phyloP scores from a whole-genome alignment of 257 asterid species.

The Solanum raphanifolium region DNA sequence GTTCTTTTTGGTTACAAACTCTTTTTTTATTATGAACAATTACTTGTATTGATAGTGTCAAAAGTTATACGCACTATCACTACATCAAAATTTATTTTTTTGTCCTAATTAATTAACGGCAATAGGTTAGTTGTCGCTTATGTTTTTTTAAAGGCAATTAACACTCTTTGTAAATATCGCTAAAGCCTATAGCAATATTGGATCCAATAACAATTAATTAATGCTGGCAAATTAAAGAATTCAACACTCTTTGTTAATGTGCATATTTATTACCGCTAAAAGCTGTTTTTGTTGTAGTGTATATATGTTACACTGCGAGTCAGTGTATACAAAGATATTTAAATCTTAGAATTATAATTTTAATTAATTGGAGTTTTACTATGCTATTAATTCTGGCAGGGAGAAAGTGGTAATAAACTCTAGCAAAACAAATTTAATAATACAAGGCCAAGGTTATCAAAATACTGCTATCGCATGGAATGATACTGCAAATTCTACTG shows the following conservation, averaged over 20 bases:
- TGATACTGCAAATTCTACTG: slow-evolving; percentile 75
- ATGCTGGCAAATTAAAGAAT: too few species aligned
- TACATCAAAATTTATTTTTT: too few species aligned
- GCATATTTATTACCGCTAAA: background rate
- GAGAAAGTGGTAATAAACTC: slow-evolving; percentile 53
- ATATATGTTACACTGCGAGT: background rate
- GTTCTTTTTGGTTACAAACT: background rate
- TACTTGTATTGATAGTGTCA: background rate
- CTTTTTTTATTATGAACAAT: background rate
- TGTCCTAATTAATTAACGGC: fast-evolving
- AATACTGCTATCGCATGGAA: slow-evolving; percentile 68
- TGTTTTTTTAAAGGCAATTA: too few species aligned
- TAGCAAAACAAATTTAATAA: slow-evolving; percentile 56
- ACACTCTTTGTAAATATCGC: background rate
- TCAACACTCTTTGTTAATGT: too few species aligned
- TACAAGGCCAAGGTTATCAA: slow-evolving; percentile 66
- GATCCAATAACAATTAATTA: too few species aligned
- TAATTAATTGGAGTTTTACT: background rate
- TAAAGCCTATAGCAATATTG: too few species aligned
- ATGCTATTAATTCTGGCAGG: slow-evolving; percentile 15
- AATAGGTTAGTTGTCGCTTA: too few species aligned
- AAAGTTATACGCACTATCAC: background rate
- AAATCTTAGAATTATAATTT: background rate
- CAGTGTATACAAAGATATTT: background rate
- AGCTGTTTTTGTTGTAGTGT: background rate